Evolutionary conservation across 148 eudicot genomes (phyloP).

Genomic region (Silene latifolia): DNA sequence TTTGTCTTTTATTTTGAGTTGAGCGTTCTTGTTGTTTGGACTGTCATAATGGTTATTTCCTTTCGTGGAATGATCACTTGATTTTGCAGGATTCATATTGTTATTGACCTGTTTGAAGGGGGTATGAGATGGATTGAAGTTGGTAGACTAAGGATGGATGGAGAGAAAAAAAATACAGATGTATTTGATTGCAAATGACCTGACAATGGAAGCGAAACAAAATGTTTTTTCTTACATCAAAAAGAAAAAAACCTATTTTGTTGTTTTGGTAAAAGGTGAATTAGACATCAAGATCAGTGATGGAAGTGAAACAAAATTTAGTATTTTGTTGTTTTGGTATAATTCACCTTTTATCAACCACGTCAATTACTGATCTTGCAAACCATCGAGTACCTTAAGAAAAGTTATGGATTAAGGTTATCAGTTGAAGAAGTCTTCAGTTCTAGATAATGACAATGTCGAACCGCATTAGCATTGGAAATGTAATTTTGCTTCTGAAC

Average conservation of each 20-base stretch:
- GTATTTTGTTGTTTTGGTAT: not conserved
- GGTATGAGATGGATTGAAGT: not conserved
- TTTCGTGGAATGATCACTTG: not conserved
- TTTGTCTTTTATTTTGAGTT: not conserved
- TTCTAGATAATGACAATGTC: not conserved
- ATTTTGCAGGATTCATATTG: not conserved
- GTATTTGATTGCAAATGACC: not conserved
- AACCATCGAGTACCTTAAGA: not conserved
- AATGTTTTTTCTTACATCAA: not conserved
- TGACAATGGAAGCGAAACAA: not conserved
- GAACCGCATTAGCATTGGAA: not conserved
- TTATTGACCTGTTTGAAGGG: not conserved
- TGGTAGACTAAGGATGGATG: not conserved
- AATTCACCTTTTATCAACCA: not conserved
- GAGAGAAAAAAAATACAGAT: not conserved
- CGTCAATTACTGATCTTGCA: not conserved
- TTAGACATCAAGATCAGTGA: no score
- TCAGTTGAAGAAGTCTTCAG: not conserved
- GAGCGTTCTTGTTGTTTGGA: not conserved
- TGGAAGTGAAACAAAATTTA: no score
- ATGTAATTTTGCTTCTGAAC: not conserved
- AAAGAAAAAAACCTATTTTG: not conserved
- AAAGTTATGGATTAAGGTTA: not conserved
- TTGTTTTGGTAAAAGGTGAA: not conserved
- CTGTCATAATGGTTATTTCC: not conserved